Percentiles rank a stretch among this genome's conserved stretches.
phyloP scores from a whole-genome alignment of 2,329 filamentous ascomycete genomes.

The Ascosphaera aggregata region DNA sequence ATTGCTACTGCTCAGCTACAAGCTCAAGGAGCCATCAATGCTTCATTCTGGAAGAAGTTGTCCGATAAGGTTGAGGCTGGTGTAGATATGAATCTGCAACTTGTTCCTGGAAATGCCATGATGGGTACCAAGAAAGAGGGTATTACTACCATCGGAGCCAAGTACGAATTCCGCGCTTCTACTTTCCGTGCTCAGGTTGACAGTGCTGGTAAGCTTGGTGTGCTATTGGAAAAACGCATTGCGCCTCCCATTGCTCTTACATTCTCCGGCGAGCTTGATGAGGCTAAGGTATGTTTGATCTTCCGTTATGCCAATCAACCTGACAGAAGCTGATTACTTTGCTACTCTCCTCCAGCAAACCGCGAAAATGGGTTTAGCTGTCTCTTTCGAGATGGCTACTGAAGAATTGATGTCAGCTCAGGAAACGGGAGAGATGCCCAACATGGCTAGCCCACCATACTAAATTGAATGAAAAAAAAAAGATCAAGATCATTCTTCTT shows the following conservation, averaged over 20 bases:
- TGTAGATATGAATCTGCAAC: constrained; percentile 78
- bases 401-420: constrained; percentile 79
- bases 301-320: constrained; percentile 1
- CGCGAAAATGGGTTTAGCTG: constrained; percentile 82
- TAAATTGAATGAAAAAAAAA: too few relatives aligned
- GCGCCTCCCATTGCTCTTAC: constrained; percentile 81
- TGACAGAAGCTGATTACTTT: constrained; percentile 1
- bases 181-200: constrained; percentile 93
- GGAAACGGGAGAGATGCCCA: constrained; percentile 27
- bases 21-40: constrained; percentile 66
- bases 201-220: constrained; percentile 80
- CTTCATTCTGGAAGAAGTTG: constrained; percentile 81
- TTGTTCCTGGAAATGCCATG: constrained; percentile 46
- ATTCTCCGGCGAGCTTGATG: constrained; percentile 91
- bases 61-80: constrained; percentile 93
- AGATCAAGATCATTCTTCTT: too few relatives aligned
- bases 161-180: constrained; percentile 93
- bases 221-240: constrained; percentile 85
- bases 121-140: constrained; percentile 66
- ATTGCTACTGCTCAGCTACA: constrained; percentile 77
- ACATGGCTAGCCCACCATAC: constrained; percentile 26
- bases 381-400: constrained; percentile 67
- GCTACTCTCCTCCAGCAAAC: constrained; percentile 40
- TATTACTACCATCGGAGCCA: constrained; percentile 73
- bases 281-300: constrained; percentile 55